phyloP scores from a whole-genome alignment of 2,329 filamentous ascomycete genomes.

The Immersiporthe knoxdaviesiana region DNA sequence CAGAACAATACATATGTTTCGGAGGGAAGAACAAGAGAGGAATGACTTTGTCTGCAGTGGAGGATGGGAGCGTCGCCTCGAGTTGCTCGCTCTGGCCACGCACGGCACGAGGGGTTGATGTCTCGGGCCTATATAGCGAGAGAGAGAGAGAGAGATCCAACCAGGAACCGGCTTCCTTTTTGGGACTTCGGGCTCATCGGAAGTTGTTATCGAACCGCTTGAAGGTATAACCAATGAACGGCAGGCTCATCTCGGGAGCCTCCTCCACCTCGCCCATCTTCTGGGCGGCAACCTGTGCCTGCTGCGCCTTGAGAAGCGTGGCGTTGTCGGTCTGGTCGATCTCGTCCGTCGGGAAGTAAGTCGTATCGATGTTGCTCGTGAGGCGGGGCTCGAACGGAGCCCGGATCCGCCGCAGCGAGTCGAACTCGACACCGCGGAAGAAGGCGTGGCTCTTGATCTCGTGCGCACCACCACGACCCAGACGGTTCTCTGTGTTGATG shows the following conservation, averaged over 20 bases:
- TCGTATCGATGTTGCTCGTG: slow-evolving; percentile 91
- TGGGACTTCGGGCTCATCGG: slow-evolving; percentile 46
- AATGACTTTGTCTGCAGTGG: background rate
- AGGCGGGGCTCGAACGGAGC: slow-evolving; percentile 96
- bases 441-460: slow-evolving; percentile 95
- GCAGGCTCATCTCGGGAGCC: slow-evolving; percentile 91
- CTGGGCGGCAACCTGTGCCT: slow-evolving; percentile 56
- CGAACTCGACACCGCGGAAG: slow-evolving; percentile 96
- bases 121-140: background rate
- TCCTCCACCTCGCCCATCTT: slow-evolving; percentile 61
- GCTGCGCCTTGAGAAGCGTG: slow-evolving; percentile 82
- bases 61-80: background rate
- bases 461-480: slow-evolving; percentile 82
- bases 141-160: background rate
- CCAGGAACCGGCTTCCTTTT: background rate
- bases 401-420: slow-evolving; percentile 86
- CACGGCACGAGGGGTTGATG: background rate
- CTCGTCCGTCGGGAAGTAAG: slow-evolving; percentile 98
- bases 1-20: background rate
- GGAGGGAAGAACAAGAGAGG: background rate
- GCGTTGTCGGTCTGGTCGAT: slow-evolving; percentile 96
- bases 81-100: background rate
- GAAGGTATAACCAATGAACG: slow-evolving; percentile 96
- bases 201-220: slow-evolving; percentile 88
- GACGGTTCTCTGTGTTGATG: slow-evolving; percentile 89